Base-by-base conservation (phyloP, 768 basidiomycete species). In the Suillus bovinus region DNA sequence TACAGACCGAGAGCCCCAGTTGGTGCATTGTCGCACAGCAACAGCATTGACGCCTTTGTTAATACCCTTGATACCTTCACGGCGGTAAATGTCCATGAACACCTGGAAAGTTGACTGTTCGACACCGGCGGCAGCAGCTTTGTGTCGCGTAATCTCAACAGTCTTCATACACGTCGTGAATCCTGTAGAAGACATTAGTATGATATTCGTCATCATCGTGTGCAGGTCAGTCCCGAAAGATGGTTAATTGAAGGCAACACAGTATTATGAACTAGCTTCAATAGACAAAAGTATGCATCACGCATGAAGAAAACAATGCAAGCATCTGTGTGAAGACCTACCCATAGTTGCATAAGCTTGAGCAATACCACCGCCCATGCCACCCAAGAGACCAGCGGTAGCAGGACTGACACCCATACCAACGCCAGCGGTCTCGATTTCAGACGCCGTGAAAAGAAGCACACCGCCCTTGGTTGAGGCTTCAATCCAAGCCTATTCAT, bases 271-370 rank as follows among this genome's bases (percentile, higher is more conserved):
- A 62, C 68, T 64, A 66, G 73, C 63, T 71, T 64, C 67, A 46
- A 52, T 34, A 56, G 3, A 42, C 22, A 22, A 61, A 56, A 39
- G 38, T 53, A 62, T 63, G 59, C 54, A 72, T 64, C 68, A 69
- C 63, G 63, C 63, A 63, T 20, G 29, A 61, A 60, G 24, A 53
- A 27, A 20, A 20, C 8, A 31, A 58, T 36, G 16, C 22, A 16
- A 38, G 36, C n/a, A 6, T 54, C 50, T 34, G 29, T 4, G 29
- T 52, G 36, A 63, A 65, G 33, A 83, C 90, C 74, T 71, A 96
- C 97, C 97, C 96, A 99, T 99, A n/a, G 97, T 99, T 64, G 95
- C 96, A 73, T 99, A 99, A 33, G 97, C 96, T 78, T 99, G 97
- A 46, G 91, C 93, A 68, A 99, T 79, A 82, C 97, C 97, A 71